Evolutionary conservation across 768 basidiomycete species (phyloP), one percentile per base, ranked within the genome.

Genomic region (Termitomyces sp.): DNA sequence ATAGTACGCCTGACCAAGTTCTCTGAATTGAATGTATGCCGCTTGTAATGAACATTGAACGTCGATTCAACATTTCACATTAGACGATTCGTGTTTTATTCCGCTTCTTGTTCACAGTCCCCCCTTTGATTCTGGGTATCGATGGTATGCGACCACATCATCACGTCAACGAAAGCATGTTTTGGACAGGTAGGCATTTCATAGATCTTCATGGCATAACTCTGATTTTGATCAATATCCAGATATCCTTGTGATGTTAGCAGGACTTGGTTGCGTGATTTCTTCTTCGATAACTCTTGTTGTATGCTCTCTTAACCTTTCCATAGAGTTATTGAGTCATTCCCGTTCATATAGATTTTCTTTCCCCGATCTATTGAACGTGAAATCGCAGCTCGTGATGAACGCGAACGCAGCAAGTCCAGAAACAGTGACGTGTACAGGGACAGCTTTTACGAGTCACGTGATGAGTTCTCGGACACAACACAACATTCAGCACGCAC

Each of bases 211-310:
- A 30, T 55, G 35, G 20, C 13, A 47, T 20, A 41, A 32, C 48
- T 63, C 18, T 59, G 47, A 58, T 32, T 10, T 38, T 50, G 35
- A 10, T n/a, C 9, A 30, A 46, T 26, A 26, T 26, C 63, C 59
- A 84, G 90, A 91, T 68, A 66, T 89, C 53, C 72, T 91, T 35
- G 77, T 77, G 3, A 79, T 86, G 57, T 14, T 87, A 28, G 75
- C 83, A 8, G 85, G 72, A 0, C 74, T 92, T 48, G 89, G 89
- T 3, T 81, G 79, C 55, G 66, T 78, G 36, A 76, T 90, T 43
- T 91, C 89, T 2, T 91, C 89, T 0, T 86, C 79, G 5, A 80
- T 92, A 58, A 93, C 91, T 0, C 80, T 93, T 30, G 79, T 90
- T 43, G 89, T 90, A 71, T 58, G 77, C 71, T 50, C 12, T 18